Evolutionary conservation across 2,329 filamentous ascomycete species (phyloP).

Genomic region (Colletotrichum higginsianum): DNA sequence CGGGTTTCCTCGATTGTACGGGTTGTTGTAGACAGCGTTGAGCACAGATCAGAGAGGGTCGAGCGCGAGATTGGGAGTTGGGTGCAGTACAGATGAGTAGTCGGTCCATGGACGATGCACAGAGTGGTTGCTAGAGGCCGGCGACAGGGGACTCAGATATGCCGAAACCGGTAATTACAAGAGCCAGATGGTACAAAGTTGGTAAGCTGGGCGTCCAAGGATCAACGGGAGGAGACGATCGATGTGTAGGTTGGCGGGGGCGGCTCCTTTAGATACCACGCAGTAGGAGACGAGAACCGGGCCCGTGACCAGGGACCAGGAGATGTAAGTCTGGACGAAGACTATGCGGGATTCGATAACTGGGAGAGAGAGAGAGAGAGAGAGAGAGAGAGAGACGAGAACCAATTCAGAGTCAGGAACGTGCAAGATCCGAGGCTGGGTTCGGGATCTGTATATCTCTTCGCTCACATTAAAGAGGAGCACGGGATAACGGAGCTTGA

Average conservation of each 20-base stretch:
- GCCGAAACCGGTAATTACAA: background rate
- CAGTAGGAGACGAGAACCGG: constrained; percentile 7
- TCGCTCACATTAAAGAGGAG: background rate
- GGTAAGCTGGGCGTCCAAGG: background rate
- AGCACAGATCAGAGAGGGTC: background rate
- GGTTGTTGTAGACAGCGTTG: background rate
- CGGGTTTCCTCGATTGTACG: background rate
- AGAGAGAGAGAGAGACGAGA: constrained; percentile 2
- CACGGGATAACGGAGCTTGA: constrained; percentile 5
- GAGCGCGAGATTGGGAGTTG: constrained; percentile 16
- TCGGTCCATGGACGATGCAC: constrained; percentile 26
- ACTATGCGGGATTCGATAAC: constrained; percentile 6
- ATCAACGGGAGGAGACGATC: background rate
- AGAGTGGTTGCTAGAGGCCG: background rate
- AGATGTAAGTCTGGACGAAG: constrained; percentile 23
- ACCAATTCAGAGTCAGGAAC: constrained; percentile 7
- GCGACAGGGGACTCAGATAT: background rate
- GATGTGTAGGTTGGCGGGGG: constrained; percentile 2
- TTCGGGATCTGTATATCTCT: constrained; percentile 10
- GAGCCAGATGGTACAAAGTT: background rate
- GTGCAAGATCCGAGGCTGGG: constrained; percentile 5
- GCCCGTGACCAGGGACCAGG: constrained; percentile 26
- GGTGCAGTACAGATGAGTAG: constrained; percentile 12
- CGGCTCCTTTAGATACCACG: constrained; percentile 27
- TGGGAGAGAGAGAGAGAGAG: background rate